These are phyloP conservation scores for Astrocystis sublimbata DNA, from an alignment of 495 filamentous ascomycete species.

Conservation along the genomic window DNA sequence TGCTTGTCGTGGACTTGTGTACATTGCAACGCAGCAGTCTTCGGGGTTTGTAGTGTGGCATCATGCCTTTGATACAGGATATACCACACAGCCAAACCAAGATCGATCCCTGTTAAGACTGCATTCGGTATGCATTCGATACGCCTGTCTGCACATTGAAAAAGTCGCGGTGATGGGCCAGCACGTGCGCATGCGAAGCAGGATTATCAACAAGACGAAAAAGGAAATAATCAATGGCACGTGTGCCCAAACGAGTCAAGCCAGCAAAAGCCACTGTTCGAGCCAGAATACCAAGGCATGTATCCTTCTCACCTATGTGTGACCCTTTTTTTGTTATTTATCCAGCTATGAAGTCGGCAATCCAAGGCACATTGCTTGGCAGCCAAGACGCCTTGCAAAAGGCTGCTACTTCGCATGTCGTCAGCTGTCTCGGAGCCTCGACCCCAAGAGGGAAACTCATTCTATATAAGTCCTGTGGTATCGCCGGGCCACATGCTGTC, in stretches of 20 bases:
- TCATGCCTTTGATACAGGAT: background rate
- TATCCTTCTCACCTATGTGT: background rate
- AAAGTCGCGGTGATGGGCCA: background rate
- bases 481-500: background rate
- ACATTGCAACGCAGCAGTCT: background rate
- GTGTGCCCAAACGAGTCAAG: background rate
- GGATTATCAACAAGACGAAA: background rate
- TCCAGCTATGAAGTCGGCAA: background rate
- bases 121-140: background rate
- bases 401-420: slow-evolving; percentile 1
- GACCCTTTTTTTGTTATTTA: background rate
- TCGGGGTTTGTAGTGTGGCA: background rate
- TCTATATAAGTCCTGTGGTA: background rate
- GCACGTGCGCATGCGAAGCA: slow-evolving; percentile 1
- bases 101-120: background rate
- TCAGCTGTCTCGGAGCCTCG: slow-evolving; percentile 7
- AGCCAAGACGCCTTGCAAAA: background rate
- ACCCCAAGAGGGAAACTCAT: slow-evolving; percentile 13
- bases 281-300: background rate
- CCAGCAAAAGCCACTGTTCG: background rate
- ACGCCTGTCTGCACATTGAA: background rate
- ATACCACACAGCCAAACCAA: background rate
- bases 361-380: background rate
- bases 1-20: background rate
- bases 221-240: background rate